Evolutionary conservation across 495 filamentous ascomycete species (phyloP), one percentile per base, ranked within the genome.

Genomic region (Penicillium subrubescens): DNA sequence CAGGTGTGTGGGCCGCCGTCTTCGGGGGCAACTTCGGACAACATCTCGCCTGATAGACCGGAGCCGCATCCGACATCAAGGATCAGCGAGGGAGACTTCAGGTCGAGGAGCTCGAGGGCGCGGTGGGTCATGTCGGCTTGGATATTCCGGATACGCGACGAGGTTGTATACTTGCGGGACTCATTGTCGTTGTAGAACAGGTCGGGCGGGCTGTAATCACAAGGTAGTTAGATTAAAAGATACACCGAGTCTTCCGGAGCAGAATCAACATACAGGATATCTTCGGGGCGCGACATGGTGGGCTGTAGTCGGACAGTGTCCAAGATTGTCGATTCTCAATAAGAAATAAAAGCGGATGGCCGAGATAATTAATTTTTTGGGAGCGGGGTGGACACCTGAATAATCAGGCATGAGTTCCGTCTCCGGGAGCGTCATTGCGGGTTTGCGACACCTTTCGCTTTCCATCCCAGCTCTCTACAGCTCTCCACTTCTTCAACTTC

Each of bases 81-180:
- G 75, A 99, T 92, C 46, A 97, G 72, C 46, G 91, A 94, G 12
- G 96, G 92, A 8, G 81, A 77, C n/a, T 83, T 72, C 41, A 98
- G 90, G 73, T 89, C 82, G 71, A 99, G 92, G 39, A 99, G 91
- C 62, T 92, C 86, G 65, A 99, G 91, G 39, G 94, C 94, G 55
- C 95, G 92, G 65, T 91, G 81, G 34, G 95, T 96, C 95, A 99
- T 99, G 57, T 88, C 85, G 15, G 93, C 89, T 77, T 99, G 95
- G 74, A 99, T 95, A 66, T 90, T 92, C 70, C 93, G 90, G 72
- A 99, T 98, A 59, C 95, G 93, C 21, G 93, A 97, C 59, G 87
- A 92, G 33, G 94, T 97, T n/a, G 96, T 99, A 81, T 99, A 99
- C 82, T 97, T 94, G 74, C 89, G 89, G 15, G 95, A 93, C 81